Evolutionary conservation across 192 early-diverging fungal species (phyloP).

Genomic region (Allomyces macrogynus): DNA sequence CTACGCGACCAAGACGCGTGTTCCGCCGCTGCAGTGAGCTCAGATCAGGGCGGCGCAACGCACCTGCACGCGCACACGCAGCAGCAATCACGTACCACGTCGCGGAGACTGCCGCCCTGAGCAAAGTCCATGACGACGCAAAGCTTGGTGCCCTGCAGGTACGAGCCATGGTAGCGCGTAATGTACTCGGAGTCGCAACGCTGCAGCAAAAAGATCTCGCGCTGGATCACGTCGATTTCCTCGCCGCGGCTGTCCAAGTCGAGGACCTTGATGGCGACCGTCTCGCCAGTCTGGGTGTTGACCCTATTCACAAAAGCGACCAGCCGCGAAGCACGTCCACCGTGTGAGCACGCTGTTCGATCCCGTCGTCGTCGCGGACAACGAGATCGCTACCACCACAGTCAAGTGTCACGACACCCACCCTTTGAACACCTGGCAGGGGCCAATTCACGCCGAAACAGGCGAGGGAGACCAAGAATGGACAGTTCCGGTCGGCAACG

Average conservation of each 20-base stretch:
- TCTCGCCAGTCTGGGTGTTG: conserved; percentile 49
- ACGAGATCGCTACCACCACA: too few species aligned
- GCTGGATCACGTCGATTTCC: conserved; percentile 83
- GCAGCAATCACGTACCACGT: conserved; percentile 38
- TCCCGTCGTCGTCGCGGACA: too few species aligned
- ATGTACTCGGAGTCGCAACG: conserved; percentile 70
- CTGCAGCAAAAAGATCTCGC: conserved; percentile 77
- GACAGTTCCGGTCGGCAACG: too few species aligned
- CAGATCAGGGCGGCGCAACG: too few species aligned
- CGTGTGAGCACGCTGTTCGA: too few species aligned
- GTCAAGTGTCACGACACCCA: too few species aligned
- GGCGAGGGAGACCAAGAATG: too few species aligned
- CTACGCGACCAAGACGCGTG: conserved; percentile 6
- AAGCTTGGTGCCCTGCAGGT: conserved; percentile 72
- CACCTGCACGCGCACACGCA: too few species aligned
- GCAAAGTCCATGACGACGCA: conserved; percentile 99
- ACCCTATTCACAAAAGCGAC: conserved; percentile 16
- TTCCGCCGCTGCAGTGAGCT: too few species aligned
- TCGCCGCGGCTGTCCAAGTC: conserved; percentile 93
- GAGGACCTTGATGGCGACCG: conserved; percentile 92
- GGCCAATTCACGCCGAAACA: too few species aligned
- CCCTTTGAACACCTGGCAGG: too few species aligned
- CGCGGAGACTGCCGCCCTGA: conserved; percentile 73
- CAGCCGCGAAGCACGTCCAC: too few species aligned
- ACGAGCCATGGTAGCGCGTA: conserved; percentile 80